Percentiles rank a stretch among this genome's conserved stretches.
phyloP scores from a whole-genome alignment of 2,329 filamentous ascomycete species.

The Ampelomyces quisqualis region DNA sequence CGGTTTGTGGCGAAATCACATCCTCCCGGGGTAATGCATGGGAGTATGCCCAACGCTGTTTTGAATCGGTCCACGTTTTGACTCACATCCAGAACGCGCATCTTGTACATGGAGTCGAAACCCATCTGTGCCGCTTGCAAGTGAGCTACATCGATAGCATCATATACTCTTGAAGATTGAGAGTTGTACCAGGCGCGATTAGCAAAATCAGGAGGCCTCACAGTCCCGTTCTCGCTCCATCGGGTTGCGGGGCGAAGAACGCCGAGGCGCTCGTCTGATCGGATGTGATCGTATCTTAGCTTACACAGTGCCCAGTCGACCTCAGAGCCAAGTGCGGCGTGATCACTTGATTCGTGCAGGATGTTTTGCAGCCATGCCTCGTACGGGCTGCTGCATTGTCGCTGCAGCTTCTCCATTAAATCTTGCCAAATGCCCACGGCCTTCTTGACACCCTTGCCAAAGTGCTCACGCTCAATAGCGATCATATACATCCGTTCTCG shows the following conservation, averaged over 20 bases:
- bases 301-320: constrained; percentile 60
- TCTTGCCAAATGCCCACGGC: constrained; percentile 46
- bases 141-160: constrained; percentile 65
- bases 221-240: constrained; percentile 58
- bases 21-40: constrained; percentile 69
- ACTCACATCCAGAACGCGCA: constrained; percentile 61
- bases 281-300: constrained; percentile 59
- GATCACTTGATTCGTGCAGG: constrained; percentile 54
- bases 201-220: constrained; percentile 57
- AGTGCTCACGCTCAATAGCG: constrained; percentile 41
- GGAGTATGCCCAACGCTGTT: constrained; percentile 58
- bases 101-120: constrained; percentile 61
- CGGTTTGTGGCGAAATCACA: constrained; percentile 62
- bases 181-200: constrained; percentile 53
- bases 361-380: constrained; percentile 61
- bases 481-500: constrained; percentile 49
- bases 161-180: constrained; percentile 62
- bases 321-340: constrained; percentile 23
- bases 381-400: constrained; percentile 62
- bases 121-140: constrained; percentile 52
- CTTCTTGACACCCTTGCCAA: constrained; percentile 12
- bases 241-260: constrained; percentile 59
- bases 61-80: constrained; percentile 69
- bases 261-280: constrained; percentile 55
- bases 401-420: constrained; percentile 52